Evolutionary conservation across 1,284 basidiomycete genomes (phyloP), one percentile per base, ranked within the genome.

Genomic region (Schizopora paradoxa): DNA sequence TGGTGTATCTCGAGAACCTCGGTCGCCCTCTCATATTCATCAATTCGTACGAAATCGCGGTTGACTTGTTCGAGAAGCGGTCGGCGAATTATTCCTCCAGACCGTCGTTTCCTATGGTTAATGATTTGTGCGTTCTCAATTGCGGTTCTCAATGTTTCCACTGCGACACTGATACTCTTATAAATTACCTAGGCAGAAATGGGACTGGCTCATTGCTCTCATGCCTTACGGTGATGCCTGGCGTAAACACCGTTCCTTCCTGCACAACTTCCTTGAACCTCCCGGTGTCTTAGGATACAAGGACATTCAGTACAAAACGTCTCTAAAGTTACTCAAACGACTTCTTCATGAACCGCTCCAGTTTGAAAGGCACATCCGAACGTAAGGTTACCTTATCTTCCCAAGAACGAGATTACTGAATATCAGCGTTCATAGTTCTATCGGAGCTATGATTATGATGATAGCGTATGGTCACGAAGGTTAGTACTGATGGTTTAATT

Each of bases 61-160:
- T 37, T 10, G 48, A 50, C 23, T 21, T 50, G 6, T 39, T 50
- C 16, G 48, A 50, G 19, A 42, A 46, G 22, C 43, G 44, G 1
- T 32, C 43, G 6, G 16, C 28, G 2, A 50, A 28, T n/a, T 50
- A 50, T 26, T 46, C 39, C 14, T 45, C 43, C 10, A 25, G 48
- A 22, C 48, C 48, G 8, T 18, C 13, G 6, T 42, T 33, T 27
- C 32, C 33, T 5, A 27, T 48, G 33, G 41, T 35, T 16, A 5
- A 28, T 10, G 41, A 48, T 16, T 22, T 48, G 47, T 48, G 31
- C 18, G 47, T 41, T 21, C 4, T 7, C 22, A 14, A 35, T 22
- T 35, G n/a, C n/a, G n/a, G 34, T n/a, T n/a, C n/a, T n/a, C n/a
- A n/a, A n/a, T n/a, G n/a, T n/a, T n/a, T n/a, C n/a, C n/a, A n/a